Base-by-base conservation (phyloP, 2,329 filamentous ascomycete genomes). In the Aspergillus phoenicis region DNA sequence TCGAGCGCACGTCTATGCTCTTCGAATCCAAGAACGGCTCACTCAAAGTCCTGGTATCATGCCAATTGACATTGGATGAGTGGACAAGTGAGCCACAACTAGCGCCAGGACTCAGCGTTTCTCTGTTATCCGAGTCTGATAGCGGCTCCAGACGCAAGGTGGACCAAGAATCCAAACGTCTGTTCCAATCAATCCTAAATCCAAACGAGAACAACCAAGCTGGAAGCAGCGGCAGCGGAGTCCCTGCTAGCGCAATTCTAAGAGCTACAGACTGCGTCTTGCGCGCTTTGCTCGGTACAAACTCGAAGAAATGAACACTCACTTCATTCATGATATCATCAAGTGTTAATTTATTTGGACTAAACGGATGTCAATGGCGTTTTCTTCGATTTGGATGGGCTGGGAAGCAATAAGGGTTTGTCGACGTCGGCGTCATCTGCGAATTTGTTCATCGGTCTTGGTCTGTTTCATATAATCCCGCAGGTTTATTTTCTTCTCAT, bases 81-180 rank as follows among this genome's bases (percentile, higher is more conserved):
- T 79, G 77, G 77, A 76, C 75, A 17, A 71, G 77, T 38, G 77
- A 79, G 58, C 74, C 77, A 3, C 72, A 73, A 20, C 63, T 79
- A n/a, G 64, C 66, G 17, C 72, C 77, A 2, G 73, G 72, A 53
- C 71, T 79, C 26, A 77, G 69, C 49, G 66, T 78, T 17, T 73
- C 72, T 6, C 49, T 63, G 3, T 58, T 65, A 6, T 57, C 54
- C 8, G 61, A 60, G 52, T 58, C 47, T 3, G 57, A 59, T 38
- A 52, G 56, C 10, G 60, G 22, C 5, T 39, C 63, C 7, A 60
- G 66, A 41, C 66, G 56, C 43, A 78, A 75, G 43, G 66, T 77
- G 20, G 74, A 78, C 47, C 68, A 66, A n/a, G 77, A 78, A 57
- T 66, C 72, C 8, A 78, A 75, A 59, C 71, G 70, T n/a, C 62